These are phyloP conservation scores for Alisma plantagoaquatica DNA, from an alignment of 106 monocot species.

Conservation along the genomic window DNA sequence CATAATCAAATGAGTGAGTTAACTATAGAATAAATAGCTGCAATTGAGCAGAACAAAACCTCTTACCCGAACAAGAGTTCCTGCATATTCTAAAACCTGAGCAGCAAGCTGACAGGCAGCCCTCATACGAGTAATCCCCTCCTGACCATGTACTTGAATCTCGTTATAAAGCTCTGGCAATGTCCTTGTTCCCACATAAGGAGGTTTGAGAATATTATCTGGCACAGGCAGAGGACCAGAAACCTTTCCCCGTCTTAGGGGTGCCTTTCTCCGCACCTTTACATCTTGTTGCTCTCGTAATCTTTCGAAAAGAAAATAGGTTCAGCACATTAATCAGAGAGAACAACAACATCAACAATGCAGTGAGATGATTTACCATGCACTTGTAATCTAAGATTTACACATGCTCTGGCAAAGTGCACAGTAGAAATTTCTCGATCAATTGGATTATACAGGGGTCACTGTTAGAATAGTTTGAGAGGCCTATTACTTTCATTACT, in stretches of 20 bases:
- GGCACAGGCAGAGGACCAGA: conserved; percentile 61
- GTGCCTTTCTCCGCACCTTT: conserved; percentile 60
- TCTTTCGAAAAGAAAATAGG: conserved; percentile 19
- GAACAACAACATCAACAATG: background rate
- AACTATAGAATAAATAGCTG: too few relatives aligned
- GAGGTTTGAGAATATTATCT: conserved; percentile 74
- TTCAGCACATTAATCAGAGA: conserved; percentile 3
- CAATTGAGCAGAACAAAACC: background rate
- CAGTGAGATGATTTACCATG: background rate
- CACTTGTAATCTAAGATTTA: background rate
- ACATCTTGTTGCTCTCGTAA: conserved; percentile 43
- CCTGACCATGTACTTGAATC: conserved; percentile 70
- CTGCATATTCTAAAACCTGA: conserved; percentile 81
- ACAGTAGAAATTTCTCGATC: background rate
- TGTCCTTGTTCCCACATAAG: conserved; percentile 55
- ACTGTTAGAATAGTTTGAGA: too few relatives aligned
- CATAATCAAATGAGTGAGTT: too few relatives aligned
- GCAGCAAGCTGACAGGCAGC: conserved; percentile 96
- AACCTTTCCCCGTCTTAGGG: conserved; percentile 76
- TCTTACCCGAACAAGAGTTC: conserved; percentile 80
- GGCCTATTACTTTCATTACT: too few relatives aligned
- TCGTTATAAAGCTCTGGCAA: conserved; percentile 68
- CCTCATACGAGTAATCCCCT: conserved; percentile 75
- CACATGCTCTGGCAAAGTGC: background rate
- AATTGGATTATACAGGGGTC: background rate